Conservation (phyloP, 345 rosid species). For the Nephelium lappaceum region DNA sequence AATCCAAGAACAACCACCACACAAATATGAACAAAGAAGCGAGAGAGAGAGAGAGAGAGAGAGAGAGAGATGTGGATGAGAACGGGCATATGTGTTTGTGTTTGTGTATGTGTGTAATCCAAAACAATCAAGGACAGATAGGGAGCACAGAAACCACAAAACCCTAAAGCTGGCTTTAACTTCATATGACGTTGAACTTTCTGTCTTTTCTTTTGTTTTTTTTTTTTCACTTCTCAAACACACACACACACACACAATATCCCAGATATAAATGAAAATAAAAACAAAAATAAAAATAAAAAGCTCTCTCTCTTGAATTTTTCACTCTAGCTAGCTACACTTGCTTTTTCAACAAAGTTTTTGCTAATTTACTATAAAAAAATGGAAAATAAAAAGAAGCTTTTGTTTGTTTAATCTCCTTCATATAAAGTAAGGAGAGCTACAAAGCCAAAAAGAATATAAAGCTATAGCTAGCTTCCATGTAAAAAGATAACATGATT, state of each 20-base stretch:
- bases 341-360: slow-evolving; percentile 24
- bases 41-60: slow-evolving; percentile 27
- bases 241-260: slow-evolving; percentile 22
- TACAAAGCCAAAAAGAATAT: slow-evolving; percentile 9
- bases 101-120: slow-evolving; percentile 29
- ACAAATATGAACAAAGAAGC: slow-evolving; percentile 48
- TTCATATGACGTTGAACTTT: slow-evolving; percentile 61
- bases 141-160: slow-evolving; percentile 32
- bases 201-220: slow-evolving; percentile 60
- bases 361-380: slow-evolving; percentile 4
- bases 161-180: slow-evolving; percentile 43
- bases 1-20: slow-evolving; percentile 41
- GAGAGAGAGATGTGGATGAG: slow-evolving; percentile 53
- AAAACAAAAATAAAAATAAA: slow-evolving; percentile 1
- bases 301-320: slow-evolving; percentile 32
- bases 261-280: too few species aligned
- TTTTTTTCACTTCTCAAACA: slow-evolving; percentile 33
- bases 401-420: slow-evolving; percentile 23
- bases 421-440: slow-evolving; percentile 28
- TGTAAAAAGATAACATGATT: slow-evolving; percentile 25
- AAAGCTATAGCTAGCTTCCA: neutral
- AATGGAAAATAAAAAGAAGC: neutral
- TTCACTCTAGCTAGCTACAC: slow-evolving; percentile 5
- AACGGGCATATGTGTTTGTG: slow-evolving; percentile 19
- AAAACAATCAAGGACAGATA: slow-evolving; percentile 18